Conservation (phyloP, 805 yeast genomes). For the Jamesozyma spencerorum region DNA sequence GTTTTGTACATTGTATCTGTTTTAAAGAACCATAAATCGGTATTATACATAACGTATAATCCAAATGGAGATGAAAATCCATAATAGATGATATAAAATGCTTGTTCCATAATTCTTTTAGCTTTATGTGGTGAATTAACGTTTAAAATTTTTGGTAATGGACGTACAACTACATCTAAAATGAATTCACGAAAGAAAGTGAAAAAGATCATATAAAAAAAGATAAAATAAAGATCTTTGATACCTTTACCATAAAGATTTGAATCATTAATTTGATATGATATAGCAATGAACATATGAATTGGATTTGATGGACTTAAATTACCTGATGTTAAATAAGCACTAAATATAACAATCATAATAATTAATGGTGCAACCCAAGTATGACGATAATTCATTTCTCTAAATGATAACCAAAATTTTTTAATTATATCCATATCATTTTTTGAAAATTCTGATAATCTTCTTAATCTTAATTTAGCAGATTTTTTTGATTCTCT, state of each 20-base stretch:
- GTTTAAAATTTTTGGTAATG: conserved; percentile 51
- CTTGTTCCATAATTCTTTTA: conserved; percentile 86
- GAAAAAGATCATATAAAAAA: conserved; percentile 75
- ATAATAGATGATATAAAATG: conserved; percentile 74
- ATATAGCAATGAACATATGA: conserved; percentile 52
- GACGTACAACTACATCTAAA: conserved; percentile 74
- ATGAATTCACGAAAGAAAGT: conserved; percentile 83
- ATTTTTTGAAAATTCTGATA: conserved; percentile 23
- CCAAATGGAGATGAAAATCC: conserved; percentile 80
- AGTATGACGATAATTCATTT: conserved; percentile 39
- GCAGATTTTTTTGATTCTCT: conserved; percentile 34
- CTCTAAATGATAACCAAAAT: conserved; percentile 43
- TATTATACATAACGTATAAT: conserved; percentile 71
- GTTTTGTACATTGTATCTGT: conserved; percentile 70
- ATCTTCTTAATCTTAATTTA: conserved; percentile 6
- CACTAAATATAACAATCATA: conserved; percentile 32
- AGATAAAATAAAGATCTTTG: conserved; percentile 72
- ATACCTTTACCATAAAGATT: conserved; percentile 77
- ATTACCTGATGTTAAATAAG: conserved; percentile 50
- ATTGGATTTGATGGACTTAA: conserved; percentile 51
- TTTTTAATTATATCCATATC: conserved; percentile 51
- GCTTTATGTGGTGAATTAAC: conserved; percentile 38
- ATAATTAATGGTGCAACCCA: conserved; percentile 64
- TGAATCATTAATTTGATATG: conserved; percentile 54
- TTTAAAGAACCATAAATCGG: conserved; percentile 84